Base-by-base conservation (phyloP, 139 green algal genomes). In the Micractinium conductrix region DNA sequence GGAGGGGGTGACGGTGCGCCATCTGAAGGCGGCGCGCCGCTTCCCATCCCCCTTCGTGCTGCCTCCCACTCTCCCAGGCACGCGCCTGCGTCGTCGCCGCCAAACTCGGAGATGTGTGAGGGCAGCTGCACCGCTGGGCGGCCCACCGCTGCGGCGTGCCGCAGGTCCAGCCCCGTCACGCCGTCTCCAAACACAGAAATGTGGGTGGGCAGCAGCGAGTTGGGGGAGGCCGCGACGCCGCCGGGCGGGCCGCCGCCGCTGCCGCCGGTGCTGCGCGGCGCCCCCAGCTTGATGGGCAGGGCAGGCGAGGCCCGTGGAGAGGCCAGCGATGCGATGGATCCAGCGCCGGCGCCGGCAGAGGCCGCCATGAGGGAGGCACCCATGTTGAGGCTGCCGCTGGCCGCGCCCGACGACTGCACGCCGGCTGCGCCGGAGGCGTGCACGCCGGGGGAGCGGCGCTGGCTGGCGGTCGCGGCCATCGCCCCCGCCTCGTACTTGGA, bases 171-270 rank as follows among this genome's bases (percentile, higher is more conserved):
- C 28, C 38, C 40, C 7, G 50, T 60, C 63, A 67, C 21, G 37
- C 85, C 50, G 22, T 94, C 90, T 1, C 93, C 93, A 90, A 96
- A 96, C 0, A 83, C 87, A 16, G 85, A 91, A 74, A 96, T 94
- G 85, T 94, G 90, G 73, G 84, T 90, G 21, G 93, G 93, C 74
- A 96, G 88, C 42, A 84, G 63, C 22, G 85, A 24, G 33, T 70
- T 60, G 72, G 79, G 58, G 22, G 78, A 75, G 35, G 37, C 33
- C 2, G 40, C 76, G 19, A 33, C 9, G 22, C n/a, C 35, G 28
- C 28, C 26, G 3, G n/a, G 22, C 40, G 21, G 28, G 69, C 55
- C 55, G 55, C 38, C 37, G 38, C 37, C 75, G 8, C 22, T 8
- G 10, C 53, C 60, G 50, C 30, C 22, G 75, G 38, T n/a, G 75